A percentile compares a stretch with the other conserved stretches of the same genome.
phyloP scores from a whole-genome alignment of 345 rosid genomes.

The Lepidium africanum region DNA sequence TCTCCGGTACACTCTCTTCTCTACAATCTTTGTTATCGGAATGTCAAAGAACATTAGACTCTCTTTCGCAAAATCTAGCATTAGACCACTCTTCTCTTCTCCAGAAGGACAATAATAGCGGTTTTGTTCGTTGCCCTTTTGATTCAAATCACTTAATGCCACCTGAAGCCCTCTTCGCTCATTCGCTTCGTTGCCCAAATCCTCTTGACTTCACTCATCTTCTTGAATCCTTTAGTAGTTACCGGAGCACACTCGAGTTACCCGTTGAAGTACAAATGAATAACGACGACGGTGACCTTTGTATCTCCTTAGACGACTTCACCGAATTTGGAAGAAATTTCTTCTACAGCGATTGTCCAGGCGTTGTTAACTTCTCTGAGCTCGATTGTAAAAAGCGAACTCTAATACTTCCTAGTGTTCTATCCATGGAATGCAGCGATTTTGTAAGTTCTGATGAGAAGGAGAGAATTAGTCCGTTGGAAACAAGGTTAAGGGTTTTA shows the following conservation, averaged over 20 bases:
- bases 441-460: constrained; percentile 25
- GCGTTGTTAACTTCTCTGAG: constrained; percentile 42
- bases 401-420: constrained; percentile 48
- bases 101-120: constrained; percentile 17
- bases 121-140: constrained; percentile 44
- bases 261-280: constrained; percentile 17
- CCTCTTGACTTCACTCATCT: constrained; percentile 37
- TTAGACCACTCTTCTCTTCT: constrained; percentile 25
- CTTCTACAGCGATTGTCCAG: constrained; percentile 64
- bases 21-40: constrained; percentile 36
- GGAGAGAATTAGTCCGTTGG: constrained; percentile 9
- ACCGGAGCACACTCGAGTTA: constrained; percentile 39
- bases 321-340: constrained; percentile 37
- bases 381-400: constrained; percentile 25
- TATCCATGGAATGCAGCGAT: constrained; percentile 49
- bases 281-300: constrained; percentile 22
- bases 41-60: constrained; percentile 32
- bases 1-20: constrained; percentile 40
- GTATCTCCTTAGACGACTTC: constrained; percentile 49
- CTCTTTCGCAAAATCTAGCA: constrained; percentile 29
- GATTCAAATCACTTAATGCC: constrained; percentile 65
- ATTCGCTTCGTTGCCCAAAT: constrained; percentile 61
- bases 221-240: constrained; percentile 34
- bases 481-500: constrained; percentile 27
- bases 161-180: constrained; percentile 59